These are phyloP conservation scores for Arthroderma uncinatum DNA, from an alignment of 2,329 filamentous ascomycete species.

Conservation along the genomic window DNA sequence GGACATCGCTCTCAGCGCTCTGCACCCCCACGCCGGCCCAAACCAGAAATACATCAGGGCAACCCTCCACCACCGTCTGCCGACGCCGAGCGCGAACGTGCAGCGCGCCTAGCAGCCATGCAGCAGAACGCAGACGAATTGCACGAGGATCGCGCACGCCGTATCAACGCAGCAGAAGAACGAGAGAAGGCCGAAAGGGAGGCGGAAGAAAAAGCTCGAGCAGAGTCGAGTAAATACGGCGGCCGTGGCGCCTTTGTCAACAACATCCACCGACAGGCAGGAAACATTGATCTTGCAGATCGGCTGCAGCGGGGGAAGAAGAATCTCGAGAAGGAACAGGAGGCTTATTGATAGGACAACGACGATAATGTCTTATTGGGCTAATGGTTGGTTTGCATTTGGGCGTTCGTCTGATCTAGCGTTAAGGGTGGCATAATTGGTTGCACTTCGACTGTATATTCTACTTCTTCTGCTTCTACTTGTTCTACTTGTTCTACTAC, in stretches of 20 bases:
- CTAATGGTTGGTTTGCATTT: neutral
- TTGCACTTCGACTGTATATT: neutral
- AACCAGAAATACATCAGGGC: conserved; percentile 7
- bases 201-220: conserved; percentile 53
- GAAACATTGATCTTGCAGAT: conserved; percentile 34
- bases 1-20: conserved; percentile 16
- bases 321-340: conserved; percentile 25
- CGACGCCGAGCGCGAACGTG: conserved; percentile 45
- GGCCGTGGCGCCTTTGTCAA: conserved; percentile 56
- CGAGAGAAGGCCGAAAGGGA: conserved; percentile 53
- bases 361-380: neutral
- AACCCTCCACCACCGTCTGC: conserved; percentile 12
- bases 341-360: conserved; percentile 24
- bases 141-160: conserved; percentile 53
- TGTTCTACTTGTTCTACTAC: neutral
- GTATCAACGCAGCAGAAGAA: conserved; percentile 54
- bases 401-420: no score
- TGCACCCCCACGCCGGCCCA: conserved; percentile 11
- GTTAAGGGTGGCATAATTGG: no score
- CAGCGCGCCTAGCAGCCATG: conserved; percentile 59
- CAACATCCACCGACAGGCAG: conserved; percentile 48
- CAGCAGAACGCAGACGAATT: conserved; percentile 57
- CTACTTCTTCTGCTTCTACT: neutral
- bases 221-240: conserved; percentile 48
- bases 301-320: conserved; percentile 30